Evolutionary conservation across 2,329 filamentous ascomycete species (phyloP), one percentile per base, ranked within the genome.

Genomic region (Fusarium drepaniforme): DNA sequence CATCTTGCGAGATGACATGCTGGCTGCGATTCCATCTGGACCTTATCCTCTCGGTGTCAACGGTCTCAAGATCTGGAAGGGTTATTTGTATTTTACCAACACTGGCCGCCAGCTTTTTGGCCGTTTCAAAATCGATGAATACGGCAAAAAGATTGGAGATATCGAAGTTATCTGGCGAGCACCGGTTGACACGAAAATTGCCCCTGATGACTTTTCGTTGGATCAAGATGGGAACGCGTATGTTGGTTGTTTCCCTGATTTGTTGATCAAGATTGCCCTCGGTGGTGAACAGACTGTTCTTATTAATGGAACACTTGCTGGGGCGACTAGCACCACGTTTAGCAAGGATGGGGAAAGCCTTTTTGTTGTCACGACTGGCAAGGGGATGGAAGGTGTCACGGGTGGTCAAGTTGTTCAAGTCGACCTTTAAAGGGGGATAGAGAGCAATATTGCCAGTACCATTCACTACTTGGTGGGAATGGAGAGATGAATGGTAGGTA

Each of bases 81-180:
- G 33, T 8, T 28, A 72, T n/a, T 33, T 72, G 1, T 68, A 72
- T n/a, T 58, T 72, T 15, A 72, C 53, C 13, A 72, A 61, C 18
- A 49, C 59, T 1, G 44, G 30, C 15, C 38, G 49, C 21, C 28
- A 61, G n/a, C 33, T 58, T 2, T 67, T 35, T 1, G 49, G 33
- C 1, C 28, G 44, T 18, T 28, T 68, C 6, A 44, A 64, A n/a
- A 58, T 72, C 8, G 53, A 72, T 23, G 15, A 35, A 0, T 21
- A n/a, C 8, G 68, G 67, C 8, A 60, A 51, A 9, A 67, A 25
- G 9, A 15, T 38, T 16, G 64, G 59, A 0, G 5, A 40, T 0
- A 13, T 64, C 0, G 18, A 64, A 15, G 8, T 51, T 13, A 25
- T 72, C 0, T 13, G 15, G 5, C 33, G 23, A 37, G n/a, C 60